Base-by-base conservation (phyloP, 805 yeast genomes). In the Cyberlindnera xishuangbannaensis region DNA sequence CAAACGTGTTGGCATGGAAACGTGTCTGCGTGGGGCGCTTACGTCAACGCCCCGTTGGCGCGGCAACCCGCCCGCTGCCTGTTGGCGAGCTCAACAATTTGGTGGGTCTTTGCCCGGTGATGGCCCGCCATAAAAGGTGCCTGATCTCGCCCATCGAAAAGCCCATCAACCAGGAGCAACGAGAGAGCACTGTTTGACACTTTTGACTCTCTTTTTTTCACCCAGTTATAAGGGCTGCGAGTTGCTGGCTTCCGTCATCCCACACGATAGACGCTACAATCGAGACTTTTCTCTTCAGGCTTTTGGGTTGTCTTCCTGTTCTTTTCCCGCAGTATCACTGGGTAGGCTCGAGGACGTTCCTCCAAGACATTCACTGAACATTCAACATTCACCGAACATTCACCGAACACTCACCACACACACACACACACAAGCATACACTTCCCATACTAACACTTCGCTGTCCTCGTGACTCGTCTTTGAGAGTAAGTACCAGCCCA, bases 401-500 rank as follows among this genome's bases (percentile, higher is more conserved):
- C n/a, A n/a, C 22, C 8, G 22, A 19, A 8, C 22, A 19, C 8
- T 19, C 11, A 8, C 22, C 22, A 19, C 22, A 8, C 8, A 8
- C 11, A 11, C 22, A 8, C 22, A 19, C 11, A 8, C 10, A 8
- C 11, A 19, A 8, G 8, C 22, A 19, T 19, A 19, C 22, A 11
- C 22, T 19, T 19, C 22, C 22, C 22, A 19, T 11, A 19, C 8
- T 8, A 8, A 19, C n/a, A n/a, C n/a, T n/a, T n/a, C n/a, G n/a
- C n/a, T n/a, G n/a, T 19, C 22, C 11, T 19, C 11, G 10, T 11
- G 8, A 19, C 11, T 11, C 22, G 33, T 30, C 38, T 30, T 34
- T 34, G 38, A 34, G 31, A 17, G 38, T 34, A 30, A 28, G 38
- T 34, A 34, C 25, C 18, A 19, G 15, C 11, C 22, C 22, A 19